Evolutionary conservation across 2,329 filamentous ascomycete species (phyloP).

Genomic region (Amylocarpus encephaloides): DNA sequence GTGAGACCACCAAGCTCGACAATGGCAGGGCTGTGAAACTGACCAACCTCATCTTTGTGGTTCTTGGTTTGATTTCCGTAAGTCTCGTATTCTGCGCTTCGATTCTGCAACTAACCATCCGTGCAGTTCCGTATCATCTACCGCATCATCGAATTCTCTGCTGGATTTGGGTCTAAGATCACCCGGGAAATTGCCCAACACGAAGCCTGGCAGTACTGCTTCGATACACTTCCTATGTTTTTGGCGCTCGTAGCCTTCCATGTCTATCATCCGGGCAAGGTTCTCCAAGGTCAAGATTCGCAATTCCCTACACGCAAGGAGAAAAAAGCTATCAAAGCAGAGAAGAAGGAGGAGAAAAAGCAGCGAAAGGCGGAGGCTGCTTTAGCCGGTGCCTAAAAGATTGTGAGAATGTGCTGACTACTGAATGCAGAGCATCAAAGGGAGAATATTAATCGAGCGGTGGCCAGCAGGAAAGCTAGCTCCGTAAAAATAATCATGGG

Average conservation of each 20-base stretch:
- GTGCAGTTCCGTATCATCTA: conserved; percentile 45
- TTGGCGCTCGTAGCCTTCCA: conserved; percentile 33
- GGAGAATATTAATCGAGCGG: no score
- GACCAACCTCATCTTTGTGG: conserved; percentile 32
- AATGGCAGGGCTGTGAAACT: conserved; percentile 20
- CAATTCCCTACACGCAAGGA: conserved; percentile 26
- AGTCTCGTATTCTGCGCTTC: conserved; percentile 7
- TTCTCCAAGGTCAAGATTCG: conserved; percentile 29
- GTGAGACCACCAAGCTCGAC: no score
- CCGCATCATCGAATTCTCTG: conserved; percentile 46
- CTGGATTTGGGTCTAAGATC: conserved; percentile 33
- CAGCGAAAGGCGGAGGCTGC: no score
- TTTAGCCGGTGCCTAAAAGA: no score
- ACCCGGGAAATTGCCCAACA: no score
- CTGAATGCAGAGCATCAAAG: no score
- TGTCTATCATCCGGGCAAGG: conserved; percentile 33
- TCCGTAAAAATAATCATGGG: no score
- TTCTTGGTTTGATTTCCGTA: conserved; percentile 34
- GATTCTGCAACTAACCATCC: background rate
- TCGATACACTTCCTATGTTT: conserved; percentile 37
- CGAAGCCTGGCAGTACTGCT: conserved; percentile 30
- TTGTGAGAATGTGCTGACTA: no score
- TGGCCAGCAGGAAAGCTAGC: no score
- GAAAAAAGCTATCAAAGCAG: no score
- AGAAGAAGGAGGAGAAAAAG: no score